phyloP scores from a whole-genome alignment of 495 filamentous ascomycete genomes.

The Cercophora samala region DNA sequence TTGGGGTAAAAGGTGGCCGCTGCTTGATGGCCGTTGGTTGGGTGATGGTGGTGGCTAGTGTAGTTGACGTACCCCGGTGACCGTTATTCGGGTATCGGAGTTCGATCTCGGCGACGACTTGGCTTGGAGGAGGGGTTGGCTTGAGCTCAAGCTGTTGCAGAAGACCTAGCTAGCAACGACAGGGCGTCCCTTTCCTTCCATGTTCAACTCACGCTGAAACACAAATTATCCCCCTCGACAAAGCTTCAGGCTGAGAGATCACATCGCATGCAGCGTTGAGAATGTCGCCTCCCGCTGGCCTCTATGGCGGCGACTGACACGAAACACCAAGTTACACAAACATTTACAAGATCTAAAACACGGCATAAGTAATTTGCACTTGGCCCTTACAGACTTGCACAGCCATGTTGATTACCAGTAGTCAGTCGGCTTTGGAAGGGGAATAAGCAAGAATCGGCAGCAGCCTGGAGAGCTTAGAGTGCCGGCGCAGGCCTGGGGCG shows the following conservation, averaged over 20 bases:
- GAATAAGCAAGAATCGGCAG: background rate
- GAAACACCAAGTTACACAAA: background rate
- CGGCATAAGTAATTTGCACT: background rate
- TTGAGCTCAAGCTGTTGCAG: background rate
- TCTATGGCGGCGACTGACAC: background rate
- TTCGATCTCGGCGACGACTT: background rate
- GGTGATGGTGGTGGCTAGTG: background rate
- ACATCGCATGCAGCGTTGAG: background rate
- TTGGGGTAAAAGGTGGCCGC: background rate
- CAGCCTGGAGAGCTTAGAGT: background rate
- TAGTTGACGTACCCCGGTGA: background rate
- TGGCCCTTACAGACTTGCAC: background rate
- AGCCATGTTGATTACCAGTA: too few species aligned
- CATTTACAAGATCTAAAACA: background rate
- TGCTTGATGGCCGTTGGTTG: background rate
- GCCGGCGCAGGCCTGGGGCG: background rate
- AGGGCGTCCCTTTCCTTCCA: background rate
- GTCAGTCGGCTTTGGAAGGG: background rate
- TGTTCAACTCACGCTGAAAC: background rate
- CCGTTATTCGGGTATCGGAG: background rate
- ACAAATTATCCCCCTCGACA: background rate
- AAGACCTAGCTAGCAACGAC: background rate
- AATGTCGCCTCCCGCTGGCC: background rate
- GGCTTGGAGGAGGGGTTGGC: too few species aligned
- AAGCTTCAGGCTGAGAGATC: background rate